Conservation (phyloP, 139 green algal species). For the Diplosphaera chodatii region DNA sequence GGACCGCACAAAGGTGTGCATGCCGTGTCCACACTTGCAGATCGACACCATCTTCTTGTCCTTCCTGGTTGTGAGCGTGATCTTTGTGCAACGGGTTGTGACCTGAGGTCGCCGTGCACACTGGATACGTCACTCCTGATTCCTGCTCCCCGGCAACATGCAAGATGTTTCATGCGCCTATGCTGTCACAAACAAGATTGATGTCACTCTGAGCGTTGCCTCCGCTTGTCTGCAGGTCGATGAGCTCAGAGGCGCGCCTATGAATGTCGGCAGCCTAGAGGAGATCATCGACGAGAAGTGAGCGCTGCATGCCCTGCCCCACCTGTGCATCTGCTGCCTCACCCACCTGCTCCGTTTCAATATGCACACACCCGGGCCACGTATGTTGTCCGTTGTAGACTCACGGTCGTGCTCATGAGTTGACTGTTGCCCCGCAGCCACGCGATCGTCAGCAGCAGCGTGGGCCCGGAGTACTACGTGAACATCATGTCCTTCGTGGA, state of each 20-base stretch:
- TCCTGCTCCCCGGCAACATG: no score
- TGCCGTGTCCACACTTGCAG: background rate
- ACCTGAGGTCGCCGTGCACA: no score
- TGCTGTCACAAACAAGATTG: no score
- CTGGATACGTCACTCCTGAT: no score
- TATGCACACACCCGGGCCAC: no score
- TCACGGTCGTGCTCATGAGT: no score
- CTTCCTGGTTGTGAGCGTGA: background rate
- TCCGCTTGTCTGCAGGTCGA: conserved; percentile 70
- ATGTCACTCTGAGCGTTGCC: no score
- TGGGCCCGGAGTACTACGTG: conserved; percentile 99
- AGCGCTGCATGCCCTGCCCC: background rate
- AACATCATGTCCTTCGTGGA: conserved; percentile 97
- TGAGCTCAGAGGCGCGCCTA: conserved; percentile 88
- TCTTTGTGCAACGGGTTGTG: no score
- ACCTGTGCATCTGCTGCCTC: background rate
- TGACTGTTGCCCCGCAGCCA: no score
- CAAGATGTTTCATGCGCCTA: no score
- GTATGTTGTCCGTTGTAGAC: no score
- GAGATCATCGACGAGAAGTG: conserved; percentile 99
- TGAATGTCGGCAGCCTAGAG: conserved; percentile 93
- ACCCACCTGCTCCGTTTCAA: no score
- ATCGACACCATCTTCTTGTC: background rate
- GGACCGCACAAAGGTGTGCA: conserved; percentile 73
- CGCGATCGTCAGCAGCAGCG: conserved; percentile 88